Evolutionary conservation across 768 basidiomycete genomes (phyloP), one percentile per base, ranked within the genome.

Genomic region (Agaricus sinodeliciosus): DNA sequence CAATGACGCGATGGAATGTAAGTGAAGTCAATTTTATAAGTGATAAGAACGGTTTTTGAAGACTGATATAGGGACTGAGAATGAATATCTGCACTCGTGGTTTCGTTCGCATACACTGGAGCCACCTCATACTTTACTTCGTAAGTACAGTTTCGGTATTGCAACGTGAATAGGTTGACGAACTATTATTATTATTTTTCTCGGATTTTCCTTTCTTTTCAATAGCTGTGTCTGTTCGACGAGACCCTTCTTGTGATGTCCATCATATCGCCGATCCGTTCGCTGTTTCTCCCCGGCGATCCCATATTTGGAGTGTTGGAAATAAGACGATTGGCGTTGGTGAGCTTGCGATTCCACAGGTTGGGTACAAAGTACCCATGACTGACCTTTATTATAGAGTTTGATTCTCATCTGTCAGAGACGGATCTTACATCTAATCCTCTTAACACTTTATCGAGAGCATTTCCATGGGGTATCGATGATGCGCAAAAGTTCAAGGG

Each of bases 1-100:
- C 59, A 94, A 87, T 59, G 91, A 96, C 57, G 94, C 92, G 0
- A 79, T 97, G 75, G 95, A 98, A 68, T 95, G 89, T 90, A 62
- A 65, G 87, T 73, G 13, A 43, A 55, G 43, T 34, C 4, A 0
- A 9, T 25, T 12, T 9, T 48, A 3, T 18, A 13, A 9, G 9
- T 31, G 7, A 42, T 34, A 43, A 59, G 16, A 3, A 18, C 28
- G 12, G 13, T 19, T 18, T 47, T 50, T 49, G 27, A 48, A 22
- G 11, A n/a, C 8, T 28, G 15, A 19, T 8, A 26, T 41, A 78
- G 89, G 94, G 94, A 94, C 91, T 0, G 94, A 97, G 70, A 97
- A 97, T 67, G 87, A 82, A 0, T 96, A 96, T 69, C 63, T 97
- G 56, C 80, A 79, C 49, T 84, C 87, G 7, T 90, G 87, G 87